Evolutionary conservation across 257 asterid species (phyloP).

Genomic region (Solanum verrucosum): DNA sequence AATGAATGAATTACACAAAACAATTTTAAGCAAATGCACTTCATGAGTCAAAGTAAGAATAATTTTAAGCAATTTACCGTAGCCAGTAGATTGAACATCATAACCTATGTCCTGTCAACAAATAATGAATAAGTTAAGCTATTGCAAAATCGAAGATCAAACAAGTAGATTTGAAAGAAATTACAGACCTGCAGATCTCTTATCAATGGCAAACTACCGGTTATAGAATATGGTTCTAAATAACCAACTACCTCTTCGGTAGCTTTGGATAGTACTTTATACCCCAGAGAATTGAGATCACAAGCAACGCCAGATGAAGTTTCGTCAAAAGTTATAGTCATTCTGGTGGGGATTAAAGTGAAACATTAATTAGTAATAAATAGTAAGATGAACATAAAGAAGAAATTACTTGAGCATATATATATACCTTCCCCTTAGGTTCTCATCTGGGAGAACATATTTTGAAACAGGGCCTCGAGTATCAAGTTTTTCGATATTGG

Average conservation of each 20-base stretch:
- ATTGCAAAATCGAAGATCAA: background rate
- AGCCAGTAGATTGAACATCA: constrained; percentile 89
- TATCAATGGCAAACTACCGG: constrained; percentile 88
- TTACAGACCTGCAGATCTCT: constrained; percentile 70
- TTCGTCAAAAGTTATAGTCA: constrained; percentile 60
- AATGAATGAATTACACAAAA: background rate
- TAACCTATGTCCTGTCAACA: constrained; percentile 70
- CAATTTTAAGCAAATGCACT: background rate
- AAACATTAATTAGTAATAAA: background rate
- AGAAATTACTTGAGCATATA: background rate
- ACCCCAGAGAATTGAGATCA: constrained; percentile 76
- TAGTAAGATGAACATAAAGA: too few species aligned
- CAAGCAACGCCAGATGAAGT: constrained; percentile 81
- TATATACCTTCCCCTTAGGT: constrained; percentile 67
- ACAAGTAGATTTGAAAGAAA: background rate
- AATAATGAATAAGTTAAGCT: background rate
- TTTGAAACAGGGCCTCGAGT: constrained; percentile 80
- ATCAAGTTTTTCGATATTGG: constrained; percentile 64
- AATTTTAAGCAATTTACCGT: constrained; percentile 63
- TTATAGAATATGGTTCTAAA: constrained; percentile 88
- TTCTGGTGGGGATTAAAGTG: constrained; percentile 23
- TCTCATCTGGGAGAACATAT: constrained; percentile 78
- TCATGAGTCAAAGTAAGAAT: background rate
- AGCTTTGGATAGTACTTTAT: constrained; percentile 74
- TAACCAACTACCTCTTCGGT: constrained; percentile 87